Evolutionary conservation across 441 rosid genomes (phyloP), one percentile per base, ranked within the genome.

Genomic region (Iberis amara): DNA sequence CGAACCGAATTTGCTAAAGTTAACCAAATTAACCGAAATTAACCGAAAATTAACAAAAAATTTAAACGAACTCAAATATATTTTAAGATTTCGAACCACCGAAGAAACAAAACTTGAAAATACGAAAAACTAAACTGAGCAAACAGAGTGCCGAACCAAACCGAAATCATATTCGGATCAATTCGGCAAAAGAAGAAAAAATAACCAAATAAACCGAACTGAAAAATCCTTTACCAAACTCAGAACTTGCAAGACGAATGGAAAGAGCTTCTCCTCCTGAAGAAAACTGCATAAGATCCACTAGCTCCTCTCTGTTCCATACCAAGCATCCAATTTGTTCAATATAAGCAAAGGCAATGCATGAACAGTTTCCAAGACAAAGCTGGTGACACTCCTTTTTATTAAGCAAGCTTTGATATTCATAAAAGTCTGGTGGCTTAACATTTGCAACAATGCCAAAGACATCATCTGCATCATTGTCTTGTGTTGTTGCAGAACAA

Each of bases 291-390:
- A 64, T 75, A 1, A 66, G 30, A 47, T 81, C 78, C 6, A 62
- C 43, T 8, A 78, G 57, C 30, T 58, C 21, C 3, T 18, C 53
- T 42, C 28, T 50, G 6, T 40, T 61, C 87, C 87, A 78, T 5
- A 27, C 57, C 68, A 74, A 56, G 51, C 79, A 81, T 3, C 84
- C 79, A 1, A 74, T 48, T 12, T 65, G 76, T 5, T 47, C 30
- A 30, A 59, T 43, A 48, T 46, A 78, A 13, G 79, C 54, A 54
- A 72, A 78, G 5, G 84, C 84, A 14, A 58, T 26, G 37, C 79
- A 81, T 5, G 82, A 72, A 66, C 88, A 76, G 66, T 73, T 79
- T 11, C 42, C 57, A 61, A 55, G 62, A 41, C 82, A 78, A 32
- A 11, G 10, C 8, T 28, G 24, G 11, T 1, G 38, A 42, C 87